Evolutionary conservation across 2,329 filamentous ascomycete genomes (phyloP), one percentile per base, ranked within the genome.

Genomic region (Claviceps sp.): DNA sequence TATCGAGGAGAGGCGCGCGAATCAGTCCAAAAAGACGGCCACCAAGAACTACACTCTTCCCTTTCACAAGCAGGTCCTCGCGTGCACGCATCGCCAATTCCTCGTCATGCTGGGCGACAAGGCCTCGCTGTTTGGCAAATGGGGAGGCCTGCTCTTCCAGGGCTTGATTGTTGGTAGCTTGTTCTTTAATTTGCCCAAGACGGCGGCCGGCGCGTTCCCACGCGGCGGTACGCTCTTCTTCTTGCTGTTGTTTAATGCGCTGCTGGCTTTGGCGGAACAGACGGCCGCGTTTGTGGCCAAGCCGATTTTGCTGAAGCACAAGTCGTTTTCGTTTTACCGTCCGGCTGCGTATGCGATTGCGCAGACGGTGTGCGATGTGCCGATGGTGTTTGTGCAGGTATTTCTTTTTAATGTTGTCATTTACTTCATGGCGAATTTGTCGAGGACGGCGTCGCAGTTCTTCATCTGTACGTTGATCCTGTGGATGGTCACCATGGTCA

Each of bases 91-190:
- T 53, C 79, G 88, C 17, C 86, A 94, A 63, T 84, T 89, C 59
- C 88, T 86, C 80, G 76, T 94, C 34, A 78, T 89, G 29, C 77
- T 79, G 62, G 87, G 88, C 42, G 86, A 94, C 64, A 81, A 75
- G 51, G 82, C 82, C 0, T 86, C 86, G 0, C 72, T 93, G 0
- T 83, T 83, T 60, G 91, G 86, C 22, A 93, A 93, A 62, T 78
- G 85, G 60, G 85, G 88, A 62, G 88, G 88, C 58, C 83, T 90
- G 52, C 65, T 93, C 45, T 79, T 85, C 53, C 86, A 88, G 60
- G 73, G 68, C 1, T 73, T 94, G 11, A 87, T 94, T 54, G 83
- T 91, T 48, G 85, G 86, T 1, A 87, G 83, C 4, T 71, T 93
- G 4, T 94, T 94, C 68, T 88, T 85, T 59, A 80, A 87, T 56